These are phyloP conservation scores for Mercurialis annua DNA, from an alignment of 345 rosid species.

Conservation along the genomic window DNA sequence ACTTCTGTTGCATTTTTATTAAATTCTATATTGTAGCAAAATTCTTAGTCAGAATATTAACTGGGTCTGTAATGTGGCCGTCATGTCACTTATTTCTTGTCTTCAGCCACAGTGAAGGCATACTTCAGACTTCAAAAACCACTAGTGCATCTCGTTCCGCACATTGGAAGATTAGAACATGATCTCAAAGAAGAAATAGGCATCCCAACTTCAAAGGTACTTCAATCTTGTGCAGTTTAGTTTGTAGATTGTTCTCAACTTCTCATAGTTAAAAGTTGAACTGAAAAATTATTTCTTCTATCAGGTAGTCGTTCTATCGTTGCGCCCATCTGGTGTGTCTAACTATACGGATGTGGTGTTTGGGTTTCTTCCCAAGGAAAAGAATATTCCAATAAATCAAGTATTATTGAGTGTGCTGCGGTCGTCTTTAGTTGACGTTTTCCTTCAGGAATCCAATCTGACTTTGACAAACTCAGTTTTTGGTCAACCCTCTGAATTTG, in stretches of 20 bases:
- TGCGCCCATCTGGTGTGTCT: constrained; percentile 46
- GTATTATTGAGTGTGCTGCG: constrained; percentile 49
- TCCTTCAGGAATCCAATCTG: constrained; percentile 49
- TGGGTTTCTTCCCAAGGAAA: constrained; percentile 55
- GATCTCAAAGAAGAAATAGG: constrained; percentile 59
- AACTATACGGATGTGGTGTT: constrained; percentile 64
- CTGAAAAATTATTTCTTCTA: constrained; percentile 10
- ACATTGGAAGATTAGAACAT: constrained; percentile 41
- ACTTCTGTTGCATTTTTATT: neutral
- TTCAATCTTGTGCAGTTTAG: constrained; percentile 12
- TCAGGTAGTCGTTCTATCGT: constrained; percentile 81
- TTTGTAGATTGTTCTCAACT: neutral
- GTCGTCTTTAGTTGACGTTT: constrained; percentile 56
- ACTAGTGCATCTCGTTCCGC: constrained; percentile 39
- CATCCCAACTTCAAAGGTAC: constrained; percentile 58
- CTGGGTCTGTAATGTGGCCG: neutral
- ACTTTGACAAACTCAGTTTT: constrained; percentile 53
- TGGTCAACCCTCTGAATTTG: constrained; percentile 55
- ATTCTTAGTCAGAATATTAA: no score
- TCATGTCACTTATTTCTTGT: constrained; percentile 4
- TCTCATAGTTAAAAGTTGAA: neutral
- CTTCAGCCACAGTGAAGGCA: constrained; percentile 60
- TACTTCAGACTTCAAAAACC: constrained; percentile 50
- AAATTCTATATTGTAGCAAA: neutral
- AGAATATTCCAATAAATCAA: constrained; percentile 34